Base-by-base conservation (phyloP, 768 basidiomycete genomes). In the Tulasnella sp. region DNA sequence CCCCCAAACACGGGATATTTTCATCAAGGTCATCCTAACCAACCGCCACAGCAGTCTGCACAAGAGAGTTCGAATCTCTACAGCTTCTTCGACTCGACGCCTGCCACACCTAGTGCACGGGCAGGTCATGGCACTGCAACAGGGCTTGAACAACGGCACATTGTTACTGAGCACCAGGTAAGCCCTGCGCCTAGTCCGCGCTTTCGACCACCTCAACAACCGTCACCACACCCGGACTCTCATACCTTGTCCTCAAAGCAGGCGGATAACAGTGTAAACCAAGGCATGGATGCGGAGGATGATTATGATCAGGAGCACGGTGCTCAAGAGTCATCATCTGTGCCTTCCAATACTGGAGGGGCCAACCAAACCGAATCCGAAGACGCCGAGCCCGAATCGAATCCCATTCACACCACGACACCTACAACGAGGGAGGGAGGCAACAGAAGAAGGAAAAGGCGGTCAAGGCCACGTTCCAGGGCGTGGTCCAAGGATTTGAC, bases 351-450 rank as follows among this genome's bases (percentile, higher is more conserved):
- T 67, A 13, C 32, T 15, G 61, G 61, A 29, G 61, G n/a, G 48
- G 18, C 51, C 15, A 26, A 67, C 9, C n/a, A 32, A n/a, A 42
- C n/a, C 29, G 67, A 73, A 44, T 39, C 75, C 20, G 81, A 80
- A 46, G 81, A 77, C 29, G 79, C 79, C 69, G 84, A 85, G 71
- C 82, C 86, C n/a, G 81, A 75, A 23, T 70, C 51, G 35, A 74
- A 69, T 57, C 72, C 46, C 51, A 76, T 57, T 37, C 48, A 57
- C 51, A 76, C 55, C 3, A 76, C 75, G 32, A 76, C 75, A 51
- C 75, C 75, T 9, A 69, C 51, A 7, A 70, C 77, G 5, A 23
- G 7, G 4, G 35, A n/a, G 9, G 67, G 77, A 39, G 37, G 77
- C 42, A 76, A 61, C 10, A 44, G 70, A 40, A 67, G 77, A 18